phyloP scores from a whole-genome alignment of 768 basidiomycete genomes.

The Mycena epipterygia region DNA sequence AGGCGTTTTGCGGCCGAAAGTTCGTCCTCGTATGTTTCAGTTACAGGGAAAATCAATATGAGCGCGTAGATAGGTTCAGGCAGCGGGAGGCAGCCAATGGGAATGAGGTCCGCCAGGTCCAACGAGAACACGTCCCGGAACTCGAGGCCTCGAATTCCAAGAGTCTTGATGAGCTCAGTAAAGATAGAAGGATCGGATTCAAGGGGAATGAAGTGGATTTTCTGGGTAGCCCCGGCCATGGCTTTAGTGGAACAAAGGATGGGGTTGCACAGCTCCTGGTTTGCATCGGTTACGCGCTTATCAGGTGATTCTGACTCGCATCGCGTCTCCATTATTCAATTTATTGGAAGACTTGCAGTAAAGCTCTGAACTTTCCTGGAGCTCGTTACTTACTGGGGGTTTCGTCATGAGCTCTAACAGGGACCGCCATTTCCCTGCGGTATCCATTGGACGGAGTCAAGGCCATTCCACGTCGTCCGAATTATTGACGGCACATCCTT shows the following conservation, averaged over 20 bases:
- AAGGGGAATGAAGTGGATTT: slow-evolving; percentile 50
- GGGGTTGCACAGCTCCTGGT: no score
- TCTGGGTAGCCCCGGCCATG: not conserved
- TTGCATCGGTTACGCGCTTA: no score
- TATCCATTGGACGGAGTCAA: slow-evolving; percentile 67
- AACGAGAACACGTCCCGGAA: slow-evolving; percentile 53
- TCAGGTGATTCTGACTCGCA: no score
- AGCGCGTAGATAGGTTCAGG: slow-evolving; percentile 49
- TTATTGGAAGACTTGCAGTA: not conserved
- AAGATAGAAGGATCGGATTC: slow-evolving; percentile 56
- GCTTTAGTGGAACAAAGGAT: not conserved
- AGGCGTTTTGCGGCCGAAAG: slow-evolving; percentile 38
- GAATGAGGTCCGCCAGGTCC: slow-evolving; percentile 48
- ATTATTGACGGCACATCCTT: slow-evolving; percentile 71
- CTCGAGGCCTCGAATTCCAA: slow-evolving; percentile 46
- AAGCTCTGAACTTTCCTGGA: not conserved
- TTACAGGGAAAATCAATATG: slow-evolving; percentile 47
- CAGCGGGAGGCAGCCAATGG: slow-evolving; percentile 40
- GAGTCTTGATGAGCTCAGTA: slow-evolving; percentile 47
- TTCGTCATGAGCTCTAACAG: slow-evolving; percentile 21
- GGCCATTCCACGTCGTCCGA: slow-evolving; percentile 66
- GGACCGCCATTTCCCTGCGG: slow-evolving; percentile 60
- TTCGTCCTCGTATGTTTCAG: slow-evolving; percentile 40
- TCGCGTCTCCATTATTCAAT: no score
- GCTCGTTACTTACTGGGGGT: not conserved